These are phyloP conservation scores for Nissolia schottii DNA, from an alignment of 306 rosid species.

Conservation along the genomic window DNA sequence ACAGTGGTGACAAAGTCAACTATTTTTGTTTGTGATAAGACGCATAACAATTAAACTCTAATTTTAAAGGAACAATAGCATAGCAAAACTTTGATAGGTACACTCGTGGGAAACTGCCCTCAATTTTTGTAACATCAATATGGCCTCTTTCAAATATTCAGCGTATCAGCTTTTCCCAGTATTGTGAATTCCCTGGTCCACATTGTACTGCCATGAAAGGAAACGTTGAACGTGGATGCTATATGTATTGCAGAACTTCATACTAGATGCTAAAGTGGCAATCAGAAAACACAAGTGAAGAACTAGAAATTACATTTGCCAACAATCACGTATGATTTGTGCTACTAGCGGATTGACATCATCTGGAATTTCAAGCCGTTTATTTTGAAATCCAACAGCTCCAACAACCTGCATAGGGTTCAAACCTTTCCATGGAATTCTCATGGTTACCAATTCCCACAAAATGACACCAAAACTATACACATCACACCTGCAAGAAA, in stretches of 20 bases:
- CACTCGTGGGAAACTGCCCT: not conserved
- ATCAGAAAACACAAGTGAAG: not conserved
- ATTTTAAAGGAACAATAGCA: not conserved
- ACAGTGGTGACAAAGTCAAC: too few species aligned
- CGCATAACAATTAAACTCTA: too few species aligned
- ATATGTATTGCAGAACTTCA: not conserved
- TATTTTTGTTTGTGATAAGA: too few species aligned
- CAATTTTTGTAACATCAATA: conserved; percentile 14
- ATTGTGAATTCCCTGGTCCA: not conserved
- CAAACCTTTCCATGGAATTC: conserved; percentile 92
- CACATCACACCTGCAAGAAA: conserved; percentile 89
- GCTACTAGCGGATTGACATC: conserved; percentile 73
- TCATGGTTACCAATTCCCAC: conserved; percentile 81
- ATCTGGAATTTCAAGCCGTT: conserved; percentile 92
- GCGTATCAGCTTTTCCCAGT: not conserved
- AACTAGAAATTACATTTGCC: conserved; percentile 70
- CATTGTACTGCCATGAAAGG: conserved; percentile 14
- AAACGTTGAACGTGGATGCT: not conserved
- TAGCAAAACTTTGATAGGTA: not conserved
- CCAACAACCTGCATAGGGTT: conserved; percentile 99
- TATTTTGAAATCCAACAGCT: conserved; percentile 97
- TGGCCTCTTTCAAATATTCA: conserved; percentile 10
- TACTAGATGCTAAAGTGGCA: conserved; percentile 10
- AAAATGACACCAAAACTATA: conserved; percentile 97
- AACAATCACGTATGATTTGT: conserved; percentile 82